Base-by-base conservation (phyloP, 2,329 filamentous ascomycete species). In the Phaeosphaeria sp. region DNA sequence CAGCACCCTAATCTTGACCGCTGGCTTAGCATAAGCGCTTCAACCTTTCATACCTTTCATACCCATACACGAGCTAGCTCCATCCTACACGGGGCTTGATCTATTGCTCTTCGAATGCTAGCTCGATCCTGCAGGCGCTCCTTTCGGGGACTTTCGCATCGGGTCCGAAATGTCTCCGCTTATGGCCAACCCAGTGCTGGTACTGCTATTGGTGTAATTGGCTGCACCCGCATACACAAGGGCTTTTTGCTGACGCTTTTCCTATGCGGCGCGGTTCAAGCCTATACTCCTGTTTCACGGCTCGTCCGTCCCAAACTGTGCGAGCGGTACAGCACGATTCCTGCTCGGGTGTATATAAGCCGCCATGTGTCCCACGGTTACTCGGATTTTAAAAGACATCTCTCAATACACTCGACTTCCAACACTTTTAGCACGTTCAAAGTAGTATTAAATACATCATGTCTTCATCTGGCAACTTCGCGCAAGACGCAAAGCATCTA, bases 141-240 rank as follows among this genome's bases (percentile, higher is more conserved):
- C 46, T 27, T 30, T 54, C 52, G 52, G 52, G 6, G 52, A 54
- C 52, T 48, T 54, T 46, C 48, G 27, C 20, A 22, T n/a, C 36
- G 15, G 30, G 5, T 36, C 15, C 33, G 41, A 21, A 54, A 51
- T 42, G 43, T 46, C 39, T 54, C 52, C 52, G 52, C 51, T 54
- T 54, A 54, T 23, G 23, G 13, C 36, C 20, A n/a, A 25, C 15
- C 9, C 18, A 44, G n/a, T 22, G 43, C n/a, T 23, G n/a, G 22
- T 23, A 46, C 30, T 15, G 15, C 7, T n/a, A 52, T 23, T 39
- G 13, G 15, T 5, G 6, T 17, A 4, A n/a, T 39, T 6, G 13
- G 36, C 4, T 6, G 15, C 36, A 39, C 17, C 15, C 6, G 36
- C 17, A 17, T 39, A 39, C 11, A 39, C 15, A 3, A 39, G n/a